phyloP scores from a whole-genome alignment of 768 basidiomycete genomes.

The Russula earlei region DNA sequence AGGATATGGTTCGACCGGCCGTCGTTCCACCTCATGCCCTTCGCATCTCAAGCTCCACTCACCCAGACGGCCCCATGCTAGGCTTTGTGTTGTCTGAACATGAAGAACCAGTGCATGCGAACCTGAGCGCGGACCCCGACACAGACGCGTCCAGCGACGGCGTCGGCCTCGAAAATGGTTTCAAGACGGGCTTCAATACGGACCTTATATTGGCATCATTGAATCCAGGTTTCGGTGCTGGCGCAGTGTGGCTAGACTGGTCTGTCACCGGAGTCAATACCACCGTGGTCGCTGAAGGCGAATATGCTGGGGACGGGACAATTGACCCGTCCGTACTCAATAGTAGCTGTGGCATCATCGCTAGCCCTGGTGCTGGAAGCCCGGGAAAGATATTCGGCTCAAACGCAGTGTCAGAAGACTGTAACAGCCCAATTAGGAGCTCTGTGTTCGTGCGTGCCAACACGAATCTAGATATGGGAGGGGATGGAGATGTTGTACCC shows the following conservation, averaged over 20 bases:
- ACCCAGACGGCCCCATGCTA: slow-evolving; percentile 8
- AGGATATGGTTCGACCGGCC: background rate
- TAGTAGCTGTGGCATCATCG: background rate
- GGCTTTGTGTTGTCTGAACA: slow-evolving; percentile 3
- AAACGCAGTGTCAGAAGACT: background rate
- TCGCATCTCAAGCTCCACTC: background rate
- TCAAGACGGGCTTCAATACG: background rate
- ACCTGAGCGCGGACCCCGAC: background rate
- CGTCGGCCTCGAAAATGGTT: background rate
- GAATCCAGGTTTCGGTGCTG: background rate
- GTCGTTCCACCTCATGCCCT: background rate
- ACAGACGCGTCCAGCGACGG: background rate
- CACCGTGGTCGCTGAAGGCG: background rate
- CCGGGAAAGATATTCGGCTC: background rate
- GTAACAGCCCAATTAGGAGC: background rate
- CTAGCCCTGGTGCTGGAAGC: background rate
- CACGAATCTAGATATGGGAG: background rate
- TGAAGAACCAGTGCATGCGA: background rate
- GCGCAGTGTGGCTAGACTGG: slow-evolving; percentile 3
- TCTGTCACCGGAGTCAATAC: background rate
- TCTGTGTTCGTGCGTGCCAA: background rate
- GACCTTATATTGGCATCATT: background rate
- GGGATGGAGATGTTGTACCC: background rate
- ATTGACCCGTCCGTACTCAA: slow-evolving; percentile 17
- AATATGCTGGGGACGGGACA: slow-evolving; percentile 12